phyloP scores from a whole-genome alignment of 2,329 filamentous ascomycete species.

The Aspergillus hortae region DNA sequence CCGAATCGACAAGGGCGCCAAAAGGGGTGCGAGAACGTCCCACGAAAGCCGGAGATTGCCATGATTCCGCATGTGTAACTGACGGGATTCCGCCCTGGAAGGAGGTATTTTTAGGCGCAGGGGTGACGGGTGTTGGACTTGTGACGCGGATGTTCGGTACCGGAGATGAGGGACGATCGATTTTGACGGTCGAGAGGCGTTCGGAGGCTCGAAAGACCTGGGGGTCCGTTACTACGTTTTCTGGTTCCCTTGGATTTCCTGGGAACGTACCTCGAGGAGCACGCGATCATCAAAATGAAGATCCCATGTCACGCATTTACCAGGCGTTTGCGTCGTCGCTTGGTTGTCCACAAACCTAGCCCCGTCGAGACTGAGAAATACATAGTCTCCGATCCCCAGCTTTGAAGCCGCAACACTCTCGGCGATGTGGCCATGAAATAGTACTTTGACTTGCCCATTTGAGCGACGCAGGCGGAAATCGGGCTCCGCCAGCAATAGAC shows the following conservation, averaged over 20 bases:
- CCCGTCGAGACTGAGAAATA: slow-evolving; percentile 67
- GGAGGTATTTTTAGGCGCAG: slow-evolving; percentile 20
- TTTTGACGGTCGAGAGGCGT: slow-evolving; percentile 40
- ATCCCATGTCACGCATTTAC: slow-evolving; percentile 57
- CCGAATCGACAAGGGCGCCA: slow-evolving; percentile 61
- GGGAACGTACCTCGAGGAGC: slow-evolving; percentile 29
- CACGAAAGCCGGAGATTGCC: slow-evolving; percentile 74
- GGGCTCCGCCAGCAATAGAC: slow-evolving; percentile 77
- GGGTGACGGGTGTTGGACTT: slow-evolving; percentile 22
- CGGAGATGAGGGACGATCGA: slow-evolving; percentile 46
- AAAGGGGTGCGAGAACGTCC: slow-evolving; percentile 69
- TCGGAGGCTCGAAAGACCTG: slow-evolving; percentile 26
- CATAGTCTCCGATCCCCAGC: slow-evolving; percentile 73
- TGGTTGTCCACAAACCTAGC: slow-evolving; percentile 60
- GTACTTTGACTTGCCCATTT: slow-evolving; percentile 76
- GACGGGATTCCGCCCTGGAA: slow-evolving; percentile 1
- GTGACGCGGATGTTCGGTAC: slow-evolving; percentile 18
- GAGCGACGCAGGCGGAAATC: slow-evolving; percentile 75
- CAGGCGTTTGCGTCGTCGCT: slow-evolving; percentile 50
- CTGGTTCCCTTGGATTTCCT: not conserved
- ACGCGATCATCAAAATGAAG: slow-evolving; percentile 44
- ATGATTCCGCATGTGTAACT: slow-evolving; percentile 51
- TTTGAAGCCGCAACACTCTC: slow-evolving; percentile 63
- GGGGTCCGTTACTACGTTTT: not conserved
- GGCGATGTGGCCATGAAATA: slow-evolving; percentile 69